phyloP scores from a whole-genome alignment of 805 yeast species.

The Yarrowia porcina region DNA sequence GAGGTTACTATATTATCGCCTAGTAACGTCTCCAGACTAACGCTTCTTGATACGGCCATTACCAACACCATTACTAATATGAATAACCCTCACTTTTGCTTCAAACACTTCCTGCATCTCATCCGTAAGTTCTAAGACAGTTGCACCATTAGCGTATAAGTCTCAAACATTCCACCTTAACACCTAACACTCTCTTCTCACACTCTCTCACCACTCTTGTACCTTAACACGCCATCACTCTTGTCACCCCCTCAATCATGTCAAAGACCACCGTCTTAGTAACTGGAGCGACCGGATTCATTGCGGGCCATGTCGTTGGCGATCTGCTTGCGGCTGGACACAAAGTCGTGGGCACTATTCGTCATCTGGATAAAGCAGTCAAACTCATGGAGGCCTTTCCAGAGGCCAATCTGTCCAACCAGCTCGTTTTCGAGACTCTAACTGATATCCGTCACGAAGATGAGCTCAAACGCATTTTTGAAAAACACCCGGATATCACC shows the following conservation, averaged over 20 bases:
- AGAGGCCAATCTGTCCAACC: constrained; percentile 30
- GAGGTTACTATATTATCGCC: too few relatives aligned
- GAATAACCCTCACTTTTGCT: too few relatives aligned
- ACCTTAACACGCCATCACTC: too few relatives aligned
- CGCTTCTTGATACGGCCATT: too few relatives aligned
- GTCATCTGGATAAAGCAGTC: constrained; percentile 46
- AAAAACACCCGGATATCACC: constrained; percentile 41
- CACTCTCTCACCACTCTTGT: too few relatives aligned
- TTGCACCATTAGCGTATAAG: too few relatives aligned
- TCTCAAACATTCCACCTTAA: too few relatives aligned
- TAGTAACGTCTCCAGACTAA: too few relatives aligned
- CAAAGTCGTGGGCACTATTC: constrained; percentile 49
- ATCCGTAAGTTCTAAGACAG: too few relatives aligned
- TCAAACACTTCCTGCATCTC: too few relatives aligned
- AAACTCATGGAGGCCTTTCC: constrained; percentile 30
- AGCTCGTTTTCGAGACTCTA: constrained; percentile 35
- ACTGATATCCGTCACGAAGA: constrained; percentile 35
- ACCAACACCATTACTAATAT: too few relatives aligned
- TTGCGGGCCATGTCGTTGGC: constrained; percentile 45
- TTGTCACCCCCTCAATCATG: not conserved
- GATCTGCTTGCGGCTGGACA: constrained; percentile 42
- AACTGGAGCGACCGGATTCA: constrained; percentile 48
- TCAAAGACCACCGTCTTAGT: constrained; percentile 36
- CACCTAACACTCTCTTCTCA: too few relatives aligned
- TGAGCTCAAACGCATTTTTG: constrained; percentile 50